Conservation (phyloP, 2,329 filamentous ascomycete species). For the Sphaceloma murrayae region DNA sequence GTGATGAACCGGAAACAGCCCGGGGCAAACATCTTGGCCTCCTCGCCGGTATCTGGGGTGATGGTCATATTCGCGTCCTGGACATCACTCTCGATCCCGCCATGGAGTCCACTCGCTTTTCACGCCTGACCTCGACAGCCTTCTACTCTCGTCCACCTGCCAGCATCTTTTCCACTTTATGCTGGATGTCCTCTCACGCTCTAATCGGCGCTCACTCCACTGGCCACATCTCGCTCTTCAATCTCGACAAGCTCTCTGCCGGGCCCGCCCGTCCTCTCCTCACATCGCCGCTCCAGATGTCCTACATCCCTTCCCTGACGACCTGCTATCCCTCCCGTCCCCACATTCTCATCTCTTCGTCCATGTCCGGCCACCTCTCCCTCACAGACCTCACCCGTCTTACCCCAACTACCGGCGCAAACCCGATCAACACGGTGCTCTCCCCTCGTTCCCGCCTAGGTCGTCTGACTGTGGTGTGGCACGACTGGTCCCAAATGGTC, state of each 20-base stretch:
- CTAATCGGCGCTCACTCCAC: constrained; percentile 48
- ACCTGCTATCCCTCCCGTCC: constrained; percentile 48
- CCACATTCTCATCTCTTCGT: constrained; percentile 42
- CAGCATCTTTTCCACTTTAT: constrained; percentile 46
- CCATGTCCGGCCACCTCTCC: constrained; percentile 46
- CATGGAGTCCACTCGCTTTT: constrained; percentile 23
- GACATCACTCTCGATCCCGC: constrained; percentile 34
- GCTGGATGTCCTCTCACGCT: constrained; percentile 48
- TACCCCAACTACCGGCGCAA: constrained; percentile 36
- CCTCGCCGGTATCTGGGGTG: constrained; percentile 49
- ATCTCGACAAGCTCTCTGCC: constrained; percentile 30
- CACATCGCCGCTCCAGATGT: constrained; percentile 36
- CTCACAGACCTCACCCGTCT: constrained; percentile 46
- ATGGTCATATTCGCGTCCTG: constrained; percentile 47
- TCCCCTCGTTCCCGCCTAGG: constrained; percentile 43
- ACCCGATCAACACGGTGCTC: constrained; percentile 35
- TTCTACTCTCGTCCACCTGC: constrained; percentile 43
- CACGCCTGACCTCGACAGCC: constrained; percentile 39
- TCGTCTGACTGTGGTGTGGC: constrained; percentile 42
- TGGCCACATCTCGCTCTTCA: constrained; percentile 48
- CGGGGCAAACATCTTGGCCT: constrained; percentile 38
- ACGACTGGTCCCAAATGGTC: constrained; percentile 46
- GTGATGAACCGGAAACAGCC: constrained; percentile 26
- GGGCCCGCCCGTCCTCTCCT: constrained; percentile 33
- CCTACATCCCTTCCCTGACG: constrained; percentile 39